Evolutionary conservation across 2,329 filamentous ascomycete genomes (phyloP).

Genomic region (Dothideomycetes sp.): DNA sequence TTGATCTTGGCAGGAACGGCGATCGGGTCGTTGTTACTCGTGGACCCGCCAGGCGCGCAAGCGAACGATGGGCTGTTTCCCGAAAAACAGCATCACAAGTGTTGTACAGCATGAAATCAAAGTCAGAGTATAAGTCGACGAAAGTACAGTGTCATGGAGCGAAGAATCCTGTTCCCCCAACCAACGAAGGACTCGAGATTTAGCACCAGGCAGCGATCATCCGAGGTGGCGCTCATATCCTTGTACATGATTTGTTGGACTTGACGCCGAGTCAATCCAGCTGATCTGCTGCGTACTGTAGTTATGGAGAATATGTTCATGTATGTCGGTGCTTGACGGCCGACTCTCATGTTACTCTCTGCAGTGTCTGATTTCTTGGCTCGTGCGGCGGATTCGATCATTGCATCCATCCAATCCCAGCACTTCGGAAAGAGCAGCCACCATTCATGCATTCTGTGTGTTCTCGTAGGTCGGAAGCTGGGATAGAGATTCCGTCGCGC

Average conservation of each 20-base stretch:
- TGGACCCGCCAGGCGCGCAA: conserved; percentile 8
- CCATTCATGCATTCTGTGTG: background rate
- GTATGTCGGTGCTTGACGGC: conserved; percentile 10
- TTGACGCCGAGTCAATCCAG: conserved; percentile 10
- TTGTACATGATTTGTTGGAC: conserved; percentile 1
- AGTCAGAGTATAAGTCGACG: conserved; percentile 1
- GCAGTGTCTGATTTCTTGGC: conserved; percentile 5
- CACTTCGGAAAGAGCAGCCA: conserved; percentile 3
- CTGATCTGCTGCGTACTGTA: conserved; percentile 11
- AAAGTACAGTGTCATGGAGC: conserved; percentile 8
- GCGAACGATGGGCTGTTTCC: background rate
- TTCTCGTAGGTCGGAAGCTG: conserved; percentile 1
- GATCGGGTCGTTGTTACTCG: conserved; percentile 9
- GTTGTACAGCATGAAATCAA: conserved; percentile 12
- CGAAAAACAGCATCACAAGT: no score
- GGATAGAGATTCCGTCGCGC: background rate
- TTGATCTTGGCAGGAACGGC: conserved; percentile 10
- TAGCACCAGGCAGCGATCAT: conserved; percentile 10
- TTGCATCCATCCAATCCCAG: conserved; percentile 2
- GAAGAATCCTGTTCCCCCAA: conserved; percentile 9
- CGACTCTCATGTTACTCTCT: no score
- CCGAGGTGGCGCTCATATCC: conserved; percentile 6
- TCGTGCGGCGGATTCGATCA: background rate
- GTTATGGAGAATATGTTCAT: background rate
- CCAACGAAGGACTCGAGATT: conserved; percentile 9